Evolutionary conservation across 164 flowering plant genomes (phyloP).

Genomic region (Tetrastigma voinierianum): DNA sequence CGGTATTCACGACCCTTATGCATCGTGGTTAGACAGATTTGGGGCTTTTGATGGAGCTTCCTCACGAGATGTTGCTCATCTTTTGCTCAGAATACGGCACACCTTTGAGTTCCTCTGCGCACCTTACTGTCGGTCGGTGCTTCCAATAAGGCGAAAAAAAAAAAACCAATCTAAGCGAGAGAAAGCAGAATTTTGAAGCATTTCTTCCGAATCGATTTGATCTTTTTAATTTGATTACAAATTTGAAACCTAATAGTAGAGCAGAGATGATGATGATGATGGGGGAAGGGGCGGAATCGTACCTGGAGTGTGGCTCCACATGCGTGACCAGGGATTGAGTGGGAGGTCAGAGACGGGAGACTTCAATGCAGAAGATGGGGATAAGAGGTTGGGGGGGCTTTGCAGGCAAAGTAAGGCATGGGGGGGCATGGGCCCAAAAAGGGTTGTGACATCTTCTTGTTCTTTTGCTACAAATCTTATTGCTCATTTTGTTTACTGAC

Average conservation of each 20-base stretch:
- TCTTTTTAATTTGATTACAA: too few species aligned
- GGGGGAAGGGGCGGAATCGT: background rate
- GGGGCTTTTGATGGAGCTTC: constrained; percentile 26
- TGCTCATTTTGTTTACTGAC: too few species aligned
- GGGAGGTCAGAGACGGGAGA: constrained; percentile 56
- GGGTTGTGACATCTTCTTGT: too few species aligned
- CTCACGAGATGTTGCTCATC: constrained; percentile 19
- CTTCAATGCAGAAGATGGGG: constrained; percentile 56
- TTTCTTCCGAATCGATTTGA: too few species aligned
- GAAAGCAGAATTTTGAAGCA: background rate
- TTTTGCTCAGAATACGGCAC: constrained; percentile 42
- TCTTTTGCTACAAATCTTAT: too few species aligned
- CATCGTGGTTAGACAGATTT: constrained; percentile 20
- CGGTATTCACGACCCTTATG: constrained; percentile 70
- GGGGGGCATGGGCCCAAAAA: too few species aligned
- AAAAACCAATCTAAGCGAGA: too few species aligned
- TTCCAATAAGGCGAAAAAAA: constrained; percentile 48
- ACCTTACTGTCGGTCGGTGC: constrained; percentile 64
- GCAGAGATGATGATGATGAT: too few species aligned
- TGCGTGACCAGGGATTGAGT: constrained; percentile 45
- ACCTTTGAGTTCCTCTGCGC: constrained; percentile 63
- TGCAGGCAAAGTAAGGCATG: too few species aligned
- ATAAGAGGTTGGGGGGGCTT: background rate
- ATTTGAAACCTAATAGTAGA: too few species aligned
- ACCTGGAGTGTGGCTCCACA: constrained; percentile 74